phyloP scores from a whole-genome alignment of 306 rosid genomes.

The Rubus parviflorus region DNA sequence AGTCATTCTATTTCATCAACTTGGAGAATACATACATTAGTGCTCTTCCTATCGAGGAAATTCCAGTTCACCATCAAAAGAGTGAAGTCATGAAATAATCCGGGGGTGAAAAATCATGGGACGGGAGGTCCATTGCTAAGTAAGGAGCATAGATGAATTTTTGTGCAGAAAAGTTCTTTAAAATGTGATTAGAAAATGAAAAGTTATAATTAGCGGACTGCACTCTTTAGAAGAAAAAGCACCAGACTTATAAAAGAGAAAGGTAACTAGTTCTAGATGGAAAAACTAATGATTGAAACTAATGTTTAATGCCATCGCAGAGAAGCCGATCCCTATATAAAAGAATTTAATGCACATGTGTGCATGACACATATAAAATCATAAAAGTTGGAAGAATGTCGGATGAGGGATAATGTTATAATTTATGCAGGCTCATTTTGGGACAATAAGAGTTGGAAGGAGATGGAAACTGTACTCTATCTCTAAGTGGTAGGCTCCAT shows the following conservation, averaged over 20 bases:
- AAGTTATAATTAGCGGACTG: background rate
- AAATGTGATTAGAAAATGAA: background rate
- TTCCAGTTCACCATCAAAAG: no score
- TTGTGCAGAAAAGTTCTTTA: background rate
- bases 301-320: background rate
- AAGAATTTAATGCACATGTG: slow-evolving; percentile 17
- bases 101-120: no score
- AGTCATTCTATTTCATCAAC: no score
- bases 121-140: no score
- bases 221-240: background rate
- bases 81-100: no score
- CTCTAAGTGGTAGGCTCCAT: slow-evolving; percentile 46
- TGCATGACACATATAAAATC: slow-evolving; percentile 5
- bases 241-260: background rate
- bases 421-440: slow-evolving; percentile 18
- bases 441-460: slow-evolving; percentile 41
- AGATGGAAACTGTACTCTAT: slow-evolving; percentile 28
- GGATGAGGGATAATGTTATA: slow-evolving; percentile 22
- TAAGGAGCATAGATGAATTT: no score
- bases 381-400: slow-evolving; percentile 19
- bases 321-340: background rate
- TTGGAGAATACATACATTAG: no score
- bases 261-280: background rate
- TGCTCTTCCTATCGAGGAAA: no score
- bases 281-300: background rate